A percentile compares a stretch with the other conserved stretches of the same genome.
Evolutionary conservation across 169 alveolate genomes (phyloP).

Genomic region (Plasmodium gonderi): DNA sequence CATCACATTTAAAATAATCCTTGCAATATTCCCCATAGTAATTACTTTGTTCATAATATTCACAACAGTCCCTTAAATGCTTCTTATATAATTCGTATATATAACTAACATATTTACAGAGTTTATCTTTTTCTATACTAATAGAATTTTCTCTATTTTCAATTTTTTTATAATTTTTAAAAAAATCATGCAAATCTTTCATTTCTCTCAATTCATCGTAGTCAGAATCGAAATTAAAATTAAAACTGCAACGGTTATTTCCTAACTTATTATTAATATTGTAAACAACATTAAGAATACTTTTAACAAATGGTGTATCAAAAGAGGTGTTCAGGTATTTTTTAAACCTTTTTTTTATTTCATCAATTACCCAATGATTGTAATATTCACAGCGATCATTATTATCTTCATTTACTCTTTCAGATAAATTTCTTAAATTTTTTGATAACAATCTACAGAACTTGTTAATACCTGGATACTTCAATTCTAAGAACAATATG

Average conservation of each 20-base stretch:
- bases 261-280: background rate
- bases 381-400: background rate
- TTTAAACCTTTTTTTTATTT: background rate
- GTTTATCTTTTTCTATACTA: background rate
- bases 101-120: background rate
- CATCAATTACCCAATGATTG: background rate
- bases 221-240: background rate
- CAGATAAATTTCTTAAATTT: background rate
- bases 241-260: background rate
- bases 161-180: background rate
- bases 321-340: background rate
- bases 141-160: background rate
- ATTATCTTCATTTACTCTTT: background rate
- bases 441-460: background rate
- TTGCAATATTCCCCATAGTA: background rate
- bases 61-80: background rate
- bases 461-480: background rate
- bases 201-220: background rate
- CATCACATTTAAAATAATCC: background rate
- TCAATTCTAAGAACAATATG: background rate
- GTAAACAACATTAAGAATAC: background rate
- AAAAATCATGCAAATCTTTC: background rate
- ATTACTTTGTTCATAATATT: background rate
- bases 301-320: background rate
- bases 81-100: background rate